These are phyloP conservation scores for Pythium dissimile DNA, from an alignment of 352 stramenopile genomes.

Conservation along the genomic window DNA sequence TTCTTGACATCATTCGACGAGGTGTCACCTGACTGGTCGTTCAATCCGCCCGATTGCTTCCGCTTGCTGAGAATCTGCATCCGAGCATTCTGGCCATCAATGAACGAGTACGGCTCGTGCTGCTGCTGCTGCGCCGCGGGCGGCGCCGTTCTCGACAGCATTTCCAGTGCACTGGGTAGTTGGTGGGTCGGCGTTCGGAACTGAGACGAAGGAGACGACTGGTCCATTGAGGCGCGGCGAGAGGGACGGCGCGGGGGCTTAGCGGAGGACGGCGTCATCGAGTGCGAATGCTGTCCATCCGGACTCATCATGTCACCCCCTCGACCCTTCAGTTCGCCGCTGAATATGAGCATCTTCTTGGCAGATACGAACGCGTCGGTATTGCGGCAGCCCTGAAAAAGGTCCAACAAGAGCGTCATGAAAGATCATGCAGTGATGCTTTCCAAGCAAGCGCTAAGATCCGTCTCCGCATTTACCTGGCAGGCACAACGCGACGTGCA, in stretches of 20 bases:
- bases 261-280: neutral
- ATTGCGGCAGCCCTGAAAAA: slow-evolving; percentile 41
- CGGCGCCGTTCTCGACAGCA: slow-evolving; percentile 58
- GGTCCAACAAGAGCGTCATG: too few relatives aligned
- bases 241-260: slow-evolving; percentile 22
- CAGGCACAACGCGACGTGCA: slow-evolving; percentile 85
- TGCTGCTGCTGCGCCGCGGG: slow-evolving; percentile 20
- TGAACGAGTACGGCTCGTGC: neutral
- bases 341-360: slow-evolving; percentile 70
- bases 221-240: slow-evolving; percentile 25
- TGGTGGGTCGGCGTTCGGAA: slow-evolving; percentile 7
- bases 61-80: slow-evolving; percentile 11
- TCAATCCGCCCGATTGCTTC: slow-evolving; percentile 9
- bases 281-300: slow-evolving; percentile 6
- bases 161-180: slow-evolving; percentile 33
- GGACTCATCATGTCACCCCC: slow-evolving; percentile 3
- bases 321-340: slow-evolving; percentile 12
- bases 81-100: neutral
- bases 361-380: slow-evolving; percentile 63
- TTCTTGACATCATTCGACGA: slow-evolving; percentile 1
- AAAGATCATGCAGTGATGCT: neutral
- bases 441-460: neutral
- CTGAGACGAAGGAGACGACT: slow-evolving; percentile 1
- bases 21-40: neutral
- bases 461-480: slow-evolving; percentile 28